Conservation (phyloP, 768 basidiomycete genomes). For the Suillus cothurnatus region DNA sequence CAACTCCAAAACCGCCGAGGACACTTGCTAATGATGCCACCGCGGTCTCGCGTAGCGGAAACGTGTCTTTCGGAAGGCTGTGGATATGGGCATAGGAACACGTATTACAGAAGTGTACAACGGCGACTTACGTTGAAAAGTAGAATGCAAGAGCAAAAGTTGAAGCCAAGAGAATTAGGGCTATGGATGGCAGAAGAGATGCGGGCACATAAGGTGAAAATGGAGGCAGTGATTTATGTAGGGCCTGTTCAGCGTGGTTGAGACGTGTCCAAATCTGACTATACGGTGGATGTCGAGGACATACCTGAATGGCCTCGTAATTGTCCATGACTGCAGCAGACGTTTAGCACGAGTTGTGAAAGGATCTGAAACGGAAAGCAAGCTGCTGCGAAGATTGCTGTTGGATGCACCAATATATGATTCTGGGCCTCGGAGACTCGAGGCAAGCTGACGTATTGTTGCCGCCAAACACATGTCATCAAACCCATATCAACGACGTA, state of each 20-base stretch:
- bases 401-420: slow-evolving; percentile 9
- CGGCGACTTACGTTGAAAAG: slow-evolving; percentile 73
- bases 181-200: slow-evolving; percentile 68
- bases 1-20: slow-evolving; percentile 86
- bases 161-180: slow-evolving; percentile 67
- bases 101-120: slow-evolving; percentile 2
- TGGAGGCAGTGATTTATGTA: slow-evolving; percentile 66
- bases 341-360: slow-evolving; percentile 10
- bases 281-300: slow-evolving; percentile 12
- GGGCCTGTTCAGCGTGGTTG: slow-evolving; percentile 41
- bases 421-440: slow-evolving; percentile 12
- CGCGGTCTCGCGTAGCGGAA: slow-evolving; percentile 65
- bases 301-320: slow-evolving; percentile 59
- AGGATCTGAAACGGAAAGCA: slow-evolving; percentile 11
- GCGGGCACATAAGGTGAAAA: slow-evolving; percentile 76
- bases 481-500: slow-evolving; percentile 45
- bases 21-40: slow-evolving; percentile 75
- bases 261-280: slow-evolving; percentile 3
- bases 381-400: neutral
- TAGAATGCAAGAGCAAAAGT: slow-evolving; percentile 91
- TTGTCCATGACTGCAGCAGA: slow-evolving; percentile 47
- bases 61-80: slow-evolving; percentile 76
- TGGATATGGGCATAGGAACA: slow-evolving; percentile 9
- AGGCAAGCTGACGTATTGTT: slow-evolving; percentile 45
- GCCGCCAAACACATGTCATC: slow-evolving; percentile 67